Evolutionary conservation across 2,329 filamentous ascomycete genomes (phyloP), one percentile per base, ranked within the genome.

Genomic region (Coniochaeta sp.): DNA sequence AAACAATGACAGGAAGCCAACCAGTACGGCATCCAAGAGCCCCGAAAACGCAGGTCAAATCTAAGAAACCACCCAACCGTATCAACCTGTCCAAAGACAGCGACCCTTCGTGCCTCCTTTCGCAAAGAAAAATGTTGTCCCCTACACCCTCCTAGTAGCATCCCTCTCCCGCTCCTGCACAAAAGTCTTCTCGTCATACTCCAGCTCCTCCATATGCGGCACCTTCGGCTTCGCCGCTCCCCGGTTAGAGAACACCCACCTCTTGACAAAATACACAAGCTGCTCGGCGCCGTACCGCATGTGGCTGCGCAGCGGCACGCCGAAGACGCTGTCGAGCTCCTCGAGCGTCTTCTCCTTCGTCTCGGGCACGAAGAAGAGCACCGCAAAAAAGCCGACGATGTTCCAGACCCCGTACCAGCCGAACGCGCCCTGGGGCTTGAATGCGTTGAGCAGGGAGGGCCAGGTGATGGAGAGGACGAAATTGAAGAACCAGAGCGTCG

Each of bases 331-430:
- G 50, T 70, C 67, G 32, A 71, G 62, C 53, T 70, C 68, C 57
- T 71, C 68, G 38, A 71, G 64, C 16, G 67, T 70, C 57, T 63
- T 64, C 52, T 64, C 63, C 60, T 70, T 70, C 22, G 68, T 71
- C 58, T 71, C 68, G n/a, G 68, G 67, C 47, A 70, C 62, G 51
- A 69, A 61, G 30, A 69, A 58, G 22, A 67, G 52, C 2, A 75
- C 70, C 6, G 69, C 60, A 35, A 74, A 63, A 58, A 72, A 77
- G 6, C 73, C 74, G 3, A 72, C 52, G 0, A 75, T 57, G 56
- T 78, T 78, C 74, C 73, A 77, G 6, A 59, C 68, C 1, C 71
- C 74, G 52, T 78, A 78, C 67, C 71, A 78, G 5, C 67, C 65
- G 55, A 78, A 78, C 1, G 71, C 74, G 40, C 75, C 75, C 52